Base-by-base conservation (phyloP, 257 asterid genomes). In the Fraxinus quadrangulata region DNA sequence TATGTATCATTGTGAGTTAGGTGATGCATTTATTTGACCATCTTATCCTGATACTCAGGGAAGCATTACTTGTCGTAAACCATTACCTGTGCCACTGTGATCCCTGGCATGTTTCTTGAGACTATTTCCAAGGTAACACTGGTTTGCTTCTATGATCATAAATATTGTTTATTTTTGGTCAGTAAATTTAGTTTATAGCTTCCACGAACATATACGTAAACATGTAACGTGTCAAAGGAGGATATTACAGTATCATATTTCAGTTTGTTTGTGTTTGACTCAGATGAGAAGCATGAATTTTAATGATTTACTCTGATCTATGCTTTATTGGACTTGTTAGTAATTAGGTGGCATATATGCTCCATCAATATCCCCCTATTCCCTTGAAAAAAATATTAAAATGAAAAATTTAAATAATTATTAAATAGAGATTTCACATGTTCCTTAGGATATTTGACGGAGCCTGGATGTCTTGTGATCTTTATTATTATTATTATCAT, bases 31-130 rank as follows among this genome's bases (percentile, higher is more conserved):
- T 77, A 42, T 79, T 79, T 88, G 79, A 86, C 81, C 30, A 75
- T 78, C 78, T 74, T 78, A 67, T 85, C 67, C 81, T 85, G 81
- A 72, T 83, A 65, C 84, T 71, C 94, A 94, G 97, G 97, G 77
- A 77, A 92, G 97, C 79, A 88, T 91, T 82, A 83, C 87, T 77
- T 96, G 96, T 39, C 87, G 83, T 39, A 91, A 82, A 77, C 90
- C 97, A 73, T 83, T 89, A 79, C 97, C 98, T 42, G 99, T 95
- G 71, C 94, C n/a, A n/a, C n/a, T n/a, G n/a, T n/a, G n/a, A n/a
- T 97, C 28, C 98, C 98, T 67, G 99, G 98, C 85, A 95, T 95
- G 99, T 95, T 95, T 84, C 96, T 92, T 75, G 98, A 95, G 81
- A 95, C 98, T 71, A 97, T 93, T 78, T 85, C 98, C 81, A 95